A percentile compares a stretch with the other conserved stretches of the same genome.
phyloP scores from a whole-genome alignment of 257 asterid genomes.

The Thymus quinquecostatus region DNA sequence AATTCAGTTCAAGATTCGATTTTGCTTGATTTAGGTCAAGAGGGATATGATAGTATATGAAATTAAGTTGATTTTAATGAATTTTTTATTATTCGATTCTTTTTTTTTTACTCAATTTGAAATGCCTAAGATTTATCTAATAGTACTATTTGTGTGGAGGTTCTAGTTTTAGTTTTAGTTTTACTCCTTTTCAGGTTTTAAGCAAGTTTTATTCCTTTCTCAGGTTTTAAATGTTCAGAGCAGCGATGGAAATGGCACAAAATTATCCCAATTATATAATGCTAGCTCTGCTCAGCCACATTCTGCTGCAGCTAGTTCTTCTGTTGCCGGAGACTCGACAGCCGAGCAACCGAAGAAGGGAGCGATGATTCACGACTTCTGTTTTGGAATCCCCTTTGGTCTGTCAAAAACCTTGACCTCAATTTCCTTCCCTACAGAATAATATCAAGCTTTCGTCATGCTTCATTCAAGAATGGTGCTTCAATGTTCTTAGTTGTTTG shows the following conservation, averaged over 20 bases:
- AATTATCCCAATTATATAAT: constrained; percentile 44
- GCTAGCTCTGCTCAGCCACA: constrained; percentile 49
- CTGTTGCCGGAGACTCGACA: constrained; percentile 37
- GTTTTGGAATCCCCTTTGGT: constrained; percentile 95
- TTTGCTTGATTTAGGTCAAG: too few species aligned
- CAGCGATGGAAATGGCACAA: constrained; percentile 48
- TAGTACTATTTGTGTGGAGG: too few species aligned
- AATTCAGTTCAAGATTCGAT: neutral
- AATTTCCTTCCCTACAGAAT: too few species aligned
- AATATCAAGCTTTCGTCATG: too few species aligned
- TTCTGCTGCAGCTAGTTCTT: constrained; percentile 37
- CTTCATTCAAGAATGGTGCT: neutral
- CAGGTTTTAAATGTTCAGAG: constrained; percentile 41
- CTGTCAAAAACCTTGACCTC: constrained; percentile 31
- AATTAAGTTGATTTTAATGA: too few species aligned
- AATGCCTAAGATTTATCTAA: too few species aligned
- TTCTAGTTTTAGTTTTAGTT: too few species aligned
- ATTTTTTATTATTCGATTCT: neutral
- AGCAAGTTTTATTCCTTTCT: neutral
- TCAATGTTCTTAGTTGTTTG: neutral
- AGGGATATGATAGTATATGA: too few species aligned
- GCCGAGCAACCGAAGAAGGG: constrained; percentile 58
- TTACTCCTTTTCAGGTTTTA: neutral
- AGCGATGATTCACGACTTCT: constrained; percentile 91
- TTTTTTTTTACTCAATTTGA: too few species aligned